Evolutionary conservation across 495 filamentous ascomycete genomes (phyloP), one percentile per base, ranked within the genome.

Genomic region (Penicillium simplicissimum): DNA sequence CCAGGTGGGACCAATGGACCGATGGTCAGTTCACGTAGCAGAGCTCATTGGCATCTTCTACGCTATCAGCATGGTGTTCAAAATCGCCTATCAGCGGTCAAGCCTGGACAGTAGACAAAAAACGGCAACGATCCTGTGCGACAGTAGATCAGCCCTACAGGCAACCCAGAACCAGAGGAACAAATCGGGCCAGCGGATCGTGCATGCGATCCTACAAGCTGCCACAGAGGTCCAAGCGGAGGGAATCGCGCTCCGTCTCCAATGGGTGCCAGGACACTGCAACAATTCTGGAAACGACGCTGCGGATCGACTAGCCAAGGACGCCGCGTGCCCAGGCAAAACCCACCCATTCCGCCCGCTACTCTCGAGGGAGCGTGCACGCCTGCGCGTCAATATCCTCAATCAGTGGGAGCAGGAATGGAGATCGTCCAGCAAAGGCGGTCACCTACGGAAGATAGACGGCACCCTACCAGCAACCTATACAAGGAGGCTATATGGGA

Each of bases 191-290:
- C 60, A 71, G 52, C 49, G 34, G 21, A 67, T 71, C 35, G 38
- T 67, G 19, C 54, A 69, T 17, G 61, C 66, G 9, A 71, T 62
- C 60, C 55, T 55, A 33, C 57, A 55, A 21, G 55, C 59, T 0
- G 66, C 66, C 37, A 56, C 61, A 10, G 63, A 71, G 55, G 52
- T 62, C 14, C 52, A 58, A 52, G 36, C 61, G 13, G n/a, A 21
- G 35, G 45, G 33, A n/a, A 60, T 62, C 19, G 21, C 28, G 33
- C 58, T 71, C 8, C 63, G 61, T 31, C 66, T 71, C 9, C 54
- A 68, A 37, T 68, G 52, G 67, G 45, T 70, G n/a, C 65, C 62
- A n/a, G 67, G 67, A 45, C 55, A 67, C 23, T 67, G 36, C 25
- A 33, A 62, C 0, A 43, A 59, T 0, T 28, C 52, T 13, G 55